These are phyloP conservation scores for Phytophthora pluvialis DNA, from an alignment of 352 stramenopile genomes.

Conservation along the genomic window DNA sequence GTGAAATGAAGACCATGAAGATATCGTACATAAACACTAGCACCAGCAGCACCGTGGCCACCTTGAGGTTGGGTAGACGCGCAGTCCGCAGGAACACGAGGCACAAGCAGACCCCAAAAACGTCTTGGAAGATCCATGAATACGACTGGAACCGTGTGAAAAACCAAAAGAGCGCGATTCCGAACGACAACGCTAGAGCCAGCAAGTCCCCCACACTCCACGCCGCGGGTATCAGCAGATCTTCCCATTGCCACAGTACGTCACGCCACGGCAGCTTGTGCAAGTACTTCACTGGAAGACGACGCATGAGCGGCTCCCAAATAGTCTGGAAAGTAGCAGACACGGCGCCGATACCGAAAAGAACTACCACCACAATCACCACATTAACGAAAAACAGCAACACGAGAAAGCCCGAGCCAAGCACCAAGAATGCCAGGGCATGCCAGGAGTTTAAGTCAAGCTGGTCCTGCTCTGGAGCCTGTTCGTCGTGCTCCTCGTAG, in stretches of 20 bases:
- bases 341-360: conserved; percentile 68
- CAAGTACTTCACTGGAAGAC: conserved; percentile 32
- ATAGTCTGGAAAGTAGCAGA: conserved; percentile 63
- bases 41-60: conserved; percentile 91
- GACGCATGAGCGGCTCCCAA: conserved; percentile 63
- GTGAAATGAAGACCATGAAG: conserved; percentile 96
- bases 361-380: conserved; percentile 77
- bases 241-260: conserved; percentile 49
- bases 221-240: conserved; percentile 58
- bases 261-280: conserved; percentile 54
- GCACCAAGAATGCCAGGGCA: conserved; percentile 90
- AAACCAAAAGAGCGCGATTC: conserved; percentile 66
- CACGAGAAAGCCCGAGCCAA: conserved; percentile 90
- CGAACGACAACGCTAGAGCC: conserved; percentile 64
- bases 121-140: conserved; percentile 93
- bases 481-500: conserved; percentile 66
- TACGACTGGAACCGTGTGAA: conserved; percentile 80
- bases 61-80: conserved; percentile 92
- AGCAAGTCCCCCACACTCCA: conserved; percentile 90
- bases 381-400: conserved; percentile 92
- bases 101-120: conserved; percentile 94
- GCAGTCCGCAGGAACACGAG: conserved; percentile 93
- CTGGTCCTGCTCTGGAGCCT: conserved; percentile 62
- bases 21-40: conserved; percentile 97
- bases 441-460: conserved; percentile 91